Evolutionary conservation across 345 rosid species (phyloP), one percentile per base, ranked within the genome.

Genomic region (Pistacia vera): DNA sequence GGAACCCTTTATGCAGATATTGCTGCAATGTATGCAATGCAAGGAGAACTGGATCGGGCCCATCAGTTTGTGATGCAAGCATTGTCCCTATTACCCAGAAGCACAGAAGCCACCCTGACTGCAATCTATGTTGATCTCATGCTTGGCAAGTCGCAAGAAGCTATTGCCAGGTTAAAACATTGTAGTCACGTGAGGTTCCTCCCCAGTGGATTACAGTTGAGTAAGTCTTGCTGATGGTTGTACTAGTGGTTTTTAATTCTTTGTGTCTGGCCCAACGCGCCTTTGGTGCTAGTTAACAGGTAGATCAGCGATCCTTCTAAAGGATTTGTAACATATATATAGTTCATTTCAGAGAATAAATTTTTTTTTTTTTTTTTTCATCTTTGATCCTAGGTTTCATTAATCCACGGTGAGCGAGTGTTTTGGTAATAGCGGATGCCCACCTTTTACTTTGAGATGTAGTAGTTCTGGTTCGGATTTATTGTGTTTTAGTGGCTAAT

Each of bases 1-100:
- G 99, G 97, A 69, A 78, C 81, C 52, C 94, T 97, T 51, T 97
- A 87, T 36, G 89, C 91, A 56, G 86, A 97, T 88, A 88, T 97
- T 55, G 97, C 97, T 2, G 82, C 86, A 0, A 77, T 85, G 78
- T 84, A 60, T 57, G 98, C 98, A 20, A 68, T 86, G 58, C 92
- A 94, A 79, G 98, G 98, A 41, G 95, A 91, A 62, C 77, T 89
- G 18, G 90, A 91, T 65, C 84, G 76, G 67, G 99, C 99, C 33
- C 79, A 81, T 51, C 85, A 86, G 73, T 86, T 92, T 61, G 88
- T 86, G 59, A 70, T 68, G 5, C 89, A 84, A 65, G 97, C 97
- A 2, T 75, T 94, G 65, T 73, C 88, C 35, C 68, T 90, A 35
- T 16, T 94, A 73, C 97, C 97, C 0, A 79, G 85, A 81, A 82